Conservation (phyloP, 352 stramenopile species). For the Phytophthora europaea region DNA sequence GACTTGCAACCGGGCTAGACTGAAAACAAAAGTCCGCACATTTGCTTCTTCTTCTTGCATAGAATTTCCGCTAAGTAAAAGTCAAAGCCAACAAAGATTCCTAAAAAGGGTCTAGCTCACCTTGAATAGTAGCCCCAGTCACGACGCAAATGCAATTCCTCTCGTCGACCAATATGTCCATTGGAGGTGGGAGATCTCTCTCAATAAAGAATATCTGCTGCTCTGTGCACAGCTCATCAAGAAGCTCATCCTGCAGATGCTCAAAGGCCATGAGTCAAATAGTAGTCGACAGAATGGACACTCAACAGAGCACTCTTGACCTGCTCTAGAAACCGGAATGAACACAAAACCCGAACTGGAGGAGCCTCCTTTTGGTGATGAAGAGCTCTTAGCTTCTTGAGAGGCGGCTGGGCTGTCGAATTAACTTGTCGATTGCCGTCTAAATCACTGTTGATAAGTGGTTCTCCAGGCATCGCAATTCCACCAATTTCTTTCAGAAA, state of each 20-base stretch:
- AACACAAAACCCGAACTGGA: constrained; percentile 56
- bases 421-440: constrained; percentile 10
- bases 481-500: constrained; percentile 25
- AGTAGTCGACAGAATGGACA: constrained; percentile 1
- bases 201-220: constrained; percentile 68
- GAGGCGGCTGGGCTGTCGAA: constrained; percentile 8
- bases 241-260: constrained; percentile 58
- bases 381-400: constrained; percentile 38
- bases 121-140: constrained; percentile 43
- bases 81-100: background rate
- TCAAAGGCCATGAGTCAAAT: constrained; percentile 5
- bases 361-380: constrained; percentile 22
- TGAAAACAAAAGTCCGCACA: constrained; percentile 68
- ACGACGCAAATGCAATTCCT: constrained; percentile 67
- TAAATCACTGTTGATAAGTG: background rate
- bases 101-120: constrained; percentile 26
- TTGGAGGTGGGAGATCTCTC: constrained; percentile 56
- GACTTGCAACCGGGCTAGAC: constrained; percentile 64
- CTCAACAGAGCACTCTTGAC: constrained; percentile 19
- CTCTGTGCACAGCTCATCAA: constrained; percentile 73
- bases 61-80: constrained; percentile 3
- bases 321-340: constrained; percentile 48
- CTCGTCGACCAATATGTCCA: constrained; percentile 79
- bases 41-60: constrained; percentile 40
- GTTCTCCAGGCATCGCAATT: background rate